Conservation (phyloP, 306 rosid genomes). For the Rosa chinensis region DNA sequence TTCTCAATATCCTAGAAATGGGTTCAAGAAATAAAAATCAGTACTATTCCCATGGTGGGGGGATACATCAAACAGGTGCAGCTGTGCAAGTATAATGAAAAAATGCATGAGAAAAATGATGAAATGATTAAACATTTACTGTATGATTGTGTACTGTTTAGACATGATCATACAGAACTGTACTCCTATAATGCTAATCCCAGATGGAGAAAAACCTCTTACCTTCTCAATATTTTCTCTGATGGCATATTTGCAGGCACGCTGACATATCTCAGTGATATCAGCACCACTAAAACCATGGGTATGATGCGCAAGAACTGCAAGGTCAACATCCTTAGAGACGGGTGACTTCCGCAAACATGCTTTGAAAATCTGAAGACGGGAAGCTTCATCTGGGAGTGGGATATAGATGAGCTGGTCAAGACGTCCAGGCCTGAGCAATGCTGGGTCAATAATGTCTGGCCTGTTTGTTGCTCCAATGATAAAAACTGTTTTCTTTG, state of each 20-base stretch:
- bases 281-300: constrained; percentile 74
- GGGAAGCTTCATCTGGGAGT: constrained; percentile 59
- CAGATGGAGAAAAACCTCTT: constrained; percentile 3
- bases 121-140: background rate
- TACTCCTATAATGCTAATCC: background rate
- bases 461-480: constrained; percentile 77
- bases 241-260: constrained; percentile 72
- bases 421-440: constrained; percentile 70
- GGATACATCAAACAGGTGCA: background rate
- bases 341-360: constrained; percentile 70
- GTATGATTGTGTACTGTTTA: background rate
- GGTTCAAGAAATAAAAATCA: constrained; percentile 10
- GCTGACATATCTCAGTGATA: constrained; percentile 71
- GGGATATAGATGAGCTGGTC: constrained; percentile 72
- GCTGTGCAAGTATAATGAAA: background rate
- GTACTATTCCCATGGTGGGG: background rate
- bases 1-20: constrained; percentile 46
- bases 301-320: constrained; percentile 54
- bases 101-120: background rate
- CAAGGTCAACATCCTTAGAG: constrained; percentile 53
- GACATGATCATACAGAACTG: background rate
- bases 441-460: constrained; percentile 68
- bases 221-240: constrained; percentile 73
- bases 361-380: constrained; percentile 69
- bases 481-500: constrained; percentile 68